A percentile compares a stretch with the other conserved stretches of the same genome.
phyloP scores from a whole-genome alignment of 805 yeast genomes.

The Komagataella pseudopastoris region DNA sequence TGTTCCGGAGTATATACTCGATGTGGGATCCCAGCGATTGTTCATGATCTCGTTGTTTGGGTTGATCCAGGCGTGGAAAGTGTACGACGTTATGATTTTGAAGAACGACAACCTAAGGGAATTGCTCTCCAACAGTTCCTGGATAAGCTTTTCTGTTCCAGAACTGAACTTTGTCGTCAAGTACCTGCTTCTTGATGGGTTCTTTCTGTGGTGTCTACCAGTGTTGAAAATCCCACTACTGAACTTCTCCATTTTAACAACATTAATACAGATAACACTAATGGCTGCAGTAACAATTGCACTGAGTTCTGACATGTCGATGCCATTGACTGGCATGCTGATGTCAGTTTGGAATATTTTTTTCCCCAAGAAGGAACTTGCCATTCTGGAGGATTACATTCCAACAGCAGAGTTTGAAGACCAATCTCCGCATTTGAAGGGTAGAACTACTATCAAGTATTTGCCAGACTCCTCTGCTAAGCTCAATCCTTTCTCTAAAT shows the following conservation, averaged over 20 bases:
- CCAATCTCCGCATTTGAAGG: conserved; percentile 59
- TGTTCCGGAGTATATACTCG: conserved; percentile 54
- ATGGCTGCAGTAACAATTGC: conserved; percentile 39
- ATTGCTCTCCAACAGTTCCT: conserved; percentile 8
- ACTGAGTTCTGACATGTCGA: conserved; percentile 34
- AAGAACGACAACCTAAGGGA: conserved; percentile 25
- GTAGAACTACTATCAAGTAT: conserved; percentile 67
- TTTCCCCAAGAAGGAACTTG: conserved; percentile 16
- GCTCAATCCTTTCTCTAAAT: conserved; percentile 60
- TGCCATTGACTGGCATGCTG: conserved; percentile 25
- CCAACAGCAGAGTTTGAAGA: conserved; percentile 24
- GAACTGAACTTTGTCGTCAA: conserved; percentile 52
- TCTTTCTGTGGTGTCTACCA: conserved; percentile 60
- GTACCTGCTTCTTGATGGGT: conserved; percentile 61
- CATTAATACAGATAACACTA: conserved; percentile 30
- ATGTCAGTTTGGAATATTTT: conserved; percentile 8
- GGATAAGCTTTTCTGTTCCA: conserved; percentile 26
- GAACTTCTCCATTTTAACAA: conserved; percentile 44
- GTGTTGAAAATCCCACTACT: conserved; percentile 65
- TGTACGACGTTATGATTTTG: conserved; percentile 54
- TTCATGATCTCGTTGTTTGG: conserved; percentile 53
- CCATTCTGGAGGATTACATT: conserved; percentile 17
- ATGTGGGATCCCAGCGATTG: conserved; percentile 64
- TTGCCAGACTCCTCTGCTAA: conserved; percentile 85
- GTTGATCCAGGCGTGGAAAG: conserved; percentile 75